Evolutionary conservation across 768 basidiomycete species (phyloP).

Genomic region (Auricularia cornea): DNA sequence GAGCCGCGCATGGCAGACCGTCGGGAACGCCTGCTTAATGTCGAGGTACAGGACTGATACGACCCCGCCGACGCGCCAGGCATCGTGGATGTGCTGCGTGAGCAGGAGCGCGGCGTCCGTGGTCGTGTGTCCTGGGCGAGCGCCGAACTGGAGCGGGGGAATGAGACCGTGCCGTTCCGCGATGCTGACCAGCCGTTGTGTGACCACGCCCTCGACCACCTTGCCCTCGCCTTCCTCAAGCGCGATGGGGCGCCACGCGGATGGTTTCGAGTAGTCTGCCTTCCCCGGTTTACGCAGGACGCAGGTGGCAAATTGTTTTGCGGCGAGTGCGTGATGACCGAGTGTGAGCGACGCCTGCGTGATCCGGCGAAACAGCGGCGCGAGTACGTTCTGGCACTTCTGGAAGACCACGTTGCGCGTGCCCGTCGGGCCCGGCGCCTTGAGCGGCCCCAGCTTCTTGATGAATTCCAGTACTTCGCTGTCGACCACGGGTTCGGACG

Average conservation of each 20-base stretch:
- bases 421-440: conserved; percentile 14
- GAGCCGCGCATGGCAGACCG: no score
- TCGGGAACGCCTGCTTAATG: no score
- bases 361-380: no score
- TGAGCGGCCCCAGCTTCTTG: conserved; percentile 10
- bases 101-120: conserved; percentile 25
- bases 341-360: no score
- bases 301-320: no score
- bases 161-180: conserved; percentile 27
- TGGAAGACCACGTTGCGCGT: conserved; percentile 3
- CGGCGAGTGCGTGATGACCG: no score
- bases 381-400: neutral
- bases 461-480: conserved; percentile 2
- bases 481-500: neutral
- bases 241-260: conserved; percentile 30
- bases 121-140: conserved; percentile 29
- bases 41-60: conserved; percentile 33
- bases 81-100: conserved; percentile 5
- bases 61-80: conserved; percentile 26
- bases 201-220: conserved; percentile 15
- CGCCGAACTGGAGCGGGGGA: conserved; percentile 30
- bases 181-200: conserved; percentile 16
- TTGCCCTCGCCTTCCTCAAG: conserved; percentile 27
- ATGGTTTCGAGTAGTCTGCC: conserved; percentile 23
- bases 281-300: conserved; percentile 35